phyloP scores from a whole-genome alignment of 2,329 filamentous ascomycete genomes.

The Davidsoniella australis region DNA sequence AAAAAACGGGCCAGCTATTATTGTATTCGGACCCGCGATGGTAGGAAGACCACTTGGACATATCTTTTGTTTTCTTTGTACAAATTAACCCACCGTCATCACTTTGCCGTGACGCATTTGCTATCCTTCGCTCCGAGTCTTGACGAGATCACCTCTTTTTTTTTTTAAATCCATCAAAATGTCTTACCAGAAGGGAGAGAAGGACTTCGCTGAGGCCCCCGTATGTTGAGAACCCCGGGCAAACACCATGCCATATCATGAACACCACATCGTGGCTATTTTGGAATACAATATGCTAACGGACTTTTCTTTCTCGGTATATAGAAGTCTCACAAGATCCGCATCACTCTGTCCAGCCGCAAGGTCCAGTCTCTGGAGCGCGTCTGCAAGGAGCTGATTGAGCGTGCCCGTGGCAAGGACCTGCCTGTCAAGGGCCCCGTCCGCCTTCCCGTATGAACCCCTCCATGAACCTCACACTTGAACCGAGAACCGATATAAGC shows the following conservation, averaged over 20 bases:
- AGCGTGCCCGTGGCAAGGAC: slow-evolving; percentile 96
- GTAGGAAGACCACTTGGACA: neutral
- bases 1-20: neutral
- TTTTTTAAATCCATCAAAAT: slow-evolving; percentile 37
- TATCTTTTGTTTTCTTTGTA: slow-evolving; percentile 12
- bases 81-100: slow-evolving; percentile 40
- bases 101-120: slow-evolving; percentile 55
- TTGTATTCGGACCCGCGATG: slow-evolving; percentile 1
- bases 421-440: slow-evolving; percentile 97
- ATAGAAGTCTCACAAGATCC: slow-evolving; percentile 91
- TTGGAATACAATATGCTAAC: neutral
- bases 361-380: slow-evolving; percentile 95
- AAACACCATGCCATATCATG: neutral
- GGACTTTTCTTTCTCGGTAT: slow-evolving; percentile 9
- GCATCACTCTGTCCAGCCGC: slow-evolving; percentile 90
- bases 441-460: slow-evolving; percentile 38
- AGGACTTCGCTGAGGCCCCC: slow-evolving; percentile 80
- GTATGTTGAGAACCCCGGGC: slow-evolving; percentile 30
- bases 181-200: slow-evolving; percentile 92
- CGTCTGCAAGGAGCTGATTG: slow-evolving; percentile 94
- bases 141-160: slow-evolving; percentile 37
- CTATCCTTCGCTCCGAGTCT: slow-evolving; percentile 51
- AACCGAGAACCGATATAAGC: neutral
- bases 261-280: neutral
- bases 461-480: neutral